phyloP scores from a whole-genome alignment of 23 red algal genomes.

The Pyropia haitanensis region DNA sequence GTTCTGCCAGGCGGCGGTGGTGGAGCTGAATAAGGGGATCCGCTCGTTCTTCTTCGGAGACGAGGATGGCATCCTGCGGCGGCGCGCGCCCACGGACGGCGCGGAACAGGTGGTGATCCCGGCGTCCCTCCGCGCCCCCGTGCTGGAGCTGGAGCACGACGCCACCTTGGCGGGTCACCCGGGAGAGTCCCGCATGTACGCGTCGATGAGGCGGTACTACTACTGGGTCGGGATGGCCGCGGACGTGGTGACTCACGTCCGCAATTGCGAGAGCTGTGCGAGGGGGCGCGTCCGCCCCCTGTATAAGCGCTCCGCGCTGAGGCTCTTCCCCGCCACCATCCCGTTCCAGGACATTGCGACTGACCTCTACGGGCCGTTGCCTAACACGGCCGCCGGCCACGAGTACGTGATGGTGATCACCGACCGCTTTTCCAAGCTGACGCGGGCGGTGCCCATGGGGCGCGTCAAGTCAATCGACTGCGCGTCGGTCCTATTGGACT shows the following conservation, averaged over 20 bases:
- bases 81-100: too few relatives aligned
- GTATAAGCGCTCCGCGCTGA: not conserved
- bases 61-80: too few relatives aligned
- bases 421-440: conserved; percentile 17
- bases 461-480: not conserved
- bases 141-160: conserved; percentile 8
- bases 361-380: conserved; percentile 10
- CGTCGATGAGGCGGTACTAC: not conserved
- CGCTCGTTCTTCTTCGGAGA: too few relatives aligned
- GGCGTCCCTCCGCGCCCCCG: not conserved
- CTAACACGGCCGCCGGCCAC: conserved; percentile 1
- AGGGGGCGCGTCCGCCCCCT: not conserved
- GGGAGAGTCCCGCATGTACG: not conserved
- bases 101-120: not conserved
- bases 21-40: too few relatives aligned
- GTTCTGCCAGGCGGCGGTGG: too few relatives aligned
- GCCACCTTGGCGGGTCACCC: not conserved
- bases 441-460: conserved; percentile 5
- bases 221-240: conserved; percentile 2
- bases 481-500: not conserved
- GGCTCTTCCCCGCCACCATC: conserved; percentile 9
- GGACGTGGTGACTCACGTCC: conserved; percentile 1
- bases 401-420: conserved; percentile 19
- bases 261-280: not conserved
- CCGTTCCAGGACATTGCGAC: conserved; percentile 12